Evolutionary conservation across 352 stramenopile genomes (phyloP).

Genomic region (Phytophthora syringae): DNA sequence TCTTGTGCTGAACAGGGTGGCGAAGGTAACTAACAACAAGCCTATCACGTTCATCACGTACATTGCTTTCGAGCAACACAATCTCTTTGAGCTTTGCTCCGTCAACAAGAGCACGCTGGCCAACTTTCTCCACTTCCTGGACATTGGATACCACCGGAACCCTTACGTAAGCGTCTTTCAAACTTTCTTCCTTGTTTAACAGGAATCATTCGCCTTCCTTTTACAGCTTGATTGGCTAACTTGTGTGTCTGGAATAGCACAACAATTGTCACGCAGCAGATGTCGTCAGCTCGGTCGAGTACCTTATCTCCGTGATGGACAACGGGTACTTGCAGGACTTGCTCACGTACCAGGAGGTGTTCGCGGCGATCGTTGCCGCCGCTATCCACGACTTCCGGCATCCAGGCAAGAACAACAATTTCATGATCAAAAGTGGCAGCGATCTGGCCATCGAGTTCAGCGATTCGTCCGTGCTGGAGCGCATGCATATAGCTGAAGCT

Average conservation of each 20-base stretch:
- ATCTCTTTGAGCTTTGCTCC: conserved; percentile 75
- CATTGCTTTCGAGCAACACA: conserved; percentile 86
- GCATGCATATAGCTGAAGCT: conserved; percentile 86
- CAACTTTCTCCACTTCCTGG: conserved; percentile 83
- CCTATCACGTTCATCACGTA: conserved; percentile 87
- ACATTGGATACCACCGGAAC: conserved; percentile 83
- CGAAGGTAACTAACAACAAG: conserved; percentile 66
- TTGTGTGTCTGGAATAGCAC: conserved; percentile 45
- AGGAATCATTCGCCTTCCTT: background rate
- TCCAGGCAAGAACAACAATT: conserved; percentile 88
- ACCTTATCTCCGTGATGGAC: conserved; percentile 81
- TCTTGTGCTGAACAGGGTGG: conserved; percentile 44
- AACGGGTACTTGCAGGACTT: conserved; percentile 83
- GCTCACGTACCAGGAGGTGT: conserved; percentile 84
- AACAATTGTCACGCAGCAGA: conserved; percentile 84
- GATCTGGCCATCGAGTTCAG: conserved; percentile 85
- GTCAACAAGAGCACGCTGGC: conserved; percentile 80
- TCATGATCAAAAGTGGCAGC: conserved; percentile 78
- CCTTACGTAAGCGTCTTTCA: conserved; percentile 69
- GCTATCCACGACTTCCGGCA: conserved; percentile 89
- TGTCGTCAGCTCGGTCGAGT: conserved; percentile 84
- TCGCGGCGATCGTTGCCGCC: conserved; percentile 78
- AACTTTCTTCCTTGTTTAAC: conserved; percentile 3
- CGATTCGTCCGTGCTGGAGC: conserved; percentile 83
- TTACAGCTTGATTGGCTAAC: conserved; percentile 4